Base-by-base conservation (phyloP, 352 stramenopile genomes). In the Pseudoperonospora humuli region DNA sequence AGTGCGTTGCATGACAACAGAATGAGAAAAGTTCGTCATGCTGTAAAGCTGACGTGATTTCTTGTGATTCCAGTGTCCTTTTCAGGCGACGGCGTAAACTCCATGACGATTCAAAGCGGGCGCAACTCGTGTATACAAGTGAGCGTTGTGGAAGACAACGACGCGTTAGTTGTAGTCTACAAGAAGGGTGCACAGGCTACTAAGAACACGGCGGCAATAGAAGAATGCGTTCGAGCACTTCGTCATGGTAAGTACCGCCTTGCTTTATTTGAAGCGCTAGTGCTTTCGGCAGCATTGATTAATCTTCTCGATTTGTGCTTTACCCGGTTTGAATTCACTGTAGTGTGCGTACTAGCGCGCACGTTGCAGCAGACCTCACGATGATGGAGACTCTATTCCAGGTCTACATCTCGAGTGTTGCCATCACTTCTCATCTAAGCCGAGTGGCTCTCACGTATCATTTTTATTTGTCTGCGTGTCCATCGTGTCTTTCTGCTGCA, bases 51-150 rank as follows among this genome's bases (percentile, higher is more conserved):
- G 21, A 49, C 29, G 19, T 23, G 10, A 7, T 10, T 60, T 2
- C 10, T 17, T 32, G 10, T 50, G 35, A 7, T 26, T 26, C 13
- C 24, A 93, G 81, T 96, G 78, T 84, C 83, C 10, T 84, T 91
- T 50, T 77, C 71, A 3, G 70, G 72, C 2, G 79, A 94, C 38
- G 75, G 66, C 15, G 78, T 88, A 7, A 81, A 82, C 33, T 84
- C 78, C 35, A 79, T 96, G 56, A 91, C 82, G n/a, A 77, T 96
- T 25, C 82, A 95, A 50, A 89, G 71, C 50, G 79, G 61, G 14
- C 68, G 79, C 5, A 90, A 88, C 20, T 88, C 78, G 29, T 84
- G 82, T 33, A 90, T 95, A 50, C 74, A 95, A 51, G 73, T 96
- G 35, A 84, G 81, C 49, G 75, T 78, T 20, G 80, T 96, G 23